Conservation (phyloP, 768 basidiomycete genomes). For the Leucocoprinus leucothites region DNA sequence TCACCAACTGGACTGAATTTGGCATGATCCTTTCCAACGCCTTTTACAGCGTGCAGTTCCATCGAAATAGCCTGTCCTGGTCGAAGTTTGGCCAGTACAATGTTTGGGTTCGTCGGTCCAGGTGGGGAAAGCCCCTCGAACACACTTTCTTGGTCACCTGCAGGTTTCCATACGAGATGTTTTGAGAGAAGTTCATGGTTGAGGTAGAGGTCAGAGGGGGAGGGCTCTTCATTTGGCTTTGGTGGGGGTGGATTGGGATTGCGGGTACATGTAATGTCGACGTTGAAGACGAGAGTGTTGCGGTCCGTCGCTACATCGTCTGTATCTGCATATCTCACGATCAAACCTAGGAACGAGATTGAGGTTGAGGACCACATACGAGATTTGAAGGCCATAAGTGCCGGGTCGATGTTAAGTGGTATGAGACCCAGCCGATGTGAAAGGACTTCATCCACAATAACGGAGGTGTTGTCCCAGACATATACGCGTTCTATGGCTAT, state of each 20-base stretch:
- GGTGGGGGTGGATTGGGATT: constrained; percentile 42
- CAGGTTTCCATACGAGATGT: constrained; percentile 72
- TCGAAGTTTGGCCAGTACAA: constrained; percentile 86
- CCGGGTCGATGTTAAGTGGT: constrained; percentile 85
- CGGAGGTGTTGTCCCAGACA: constrained; percentile 91
- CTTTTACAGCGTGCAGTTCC: constrained; percentile 89
- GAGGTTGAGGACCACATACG: constrained; percentile 24
- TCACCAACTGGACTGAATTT: constrained; percentile 94
- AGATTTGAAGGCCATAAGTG: constrained; percentile 56
- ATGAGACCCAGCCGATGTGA: constrained; percentile 90
- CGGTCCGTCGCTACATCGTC: constrained; percentile 76
- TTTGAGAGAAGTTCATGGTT: constrained; percentile 68
- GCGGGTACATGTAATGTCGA: constrained; percentile 66
- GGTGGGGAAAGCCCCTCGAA: constrained; percentile 50
- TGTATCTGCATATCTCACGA: constrained; percentile 22
- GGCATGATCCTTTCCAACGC: constrained; percentile 91
- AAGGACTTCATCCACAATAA: constrained; percentile 92
- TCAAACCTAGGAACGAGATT: not conserved
- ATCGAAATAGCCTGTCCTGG: constrained; percentile 87
- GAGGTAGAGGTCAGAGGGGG: constrained; percentile 62
- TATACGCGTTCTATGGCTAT: constrained; percentile 90
- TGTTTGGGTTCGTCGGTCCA: constrained; percentile 70
- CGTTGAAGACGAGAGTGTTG: constrained; percentile 87
- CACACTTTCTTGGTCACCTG: constrained; percentile 73
- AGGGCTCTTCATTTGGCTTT: constrained; percentile 35